Conservation (phyloP, 768 basidiomycete genomes). For the Russula virescens region DNA sequence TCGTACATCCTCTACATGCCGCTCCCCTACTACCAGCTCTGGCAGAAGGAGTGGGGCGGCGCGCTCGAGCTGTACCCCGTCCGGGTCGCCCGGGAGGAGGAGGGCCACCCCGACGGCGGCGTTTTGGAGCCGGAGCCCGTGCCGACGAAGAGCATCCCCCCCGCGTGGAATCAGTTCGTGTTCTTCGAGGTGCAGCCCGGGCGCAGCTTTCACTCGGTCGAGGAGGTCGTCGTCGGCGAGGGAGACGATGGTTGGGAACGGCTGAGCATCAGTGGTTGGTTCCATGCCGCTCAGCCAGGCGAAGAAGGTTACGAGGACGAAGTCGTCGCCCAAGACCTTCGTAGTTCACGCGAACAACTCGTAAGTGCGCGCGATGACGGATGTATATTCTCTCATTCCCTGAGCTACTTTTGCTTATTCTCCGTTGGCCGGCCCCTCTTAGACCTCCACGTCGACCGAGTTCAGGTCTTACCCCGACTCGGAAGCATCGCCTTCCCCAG, state of each 20-base stretch:
- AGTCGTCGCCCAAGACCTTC: constrained; percentile 36
- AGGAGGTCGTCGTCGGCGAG: constrained; percentile 87
- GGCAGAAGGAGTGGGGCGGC: constrained; percentile 90
- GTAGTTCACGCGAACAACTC: constrained; percentile 89
- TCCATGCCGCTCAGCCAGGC: constrained; percentile 85
- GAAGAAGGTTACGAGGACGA: constrained; percentile 79
- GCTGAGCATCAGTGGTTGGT: constrained; percentile 94
- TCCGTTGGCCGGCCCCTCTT: constrained; percentile 20
- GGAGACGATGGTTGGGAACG: constrained; percentile 66
- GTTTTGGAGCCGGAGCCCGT: constrained; percentile 61
- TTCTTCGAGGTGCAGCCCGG: constrained; percentile 94
- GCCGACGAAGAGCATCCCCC: constrained; percentile 63
- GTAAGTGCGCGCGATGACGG: constrained; percentile 47
- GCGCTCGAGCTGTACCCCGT: constrained; percentile 91
- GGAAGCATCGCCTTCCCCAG: constrained; percentile 45
- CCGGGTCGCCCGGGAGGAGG: too few species aligned
- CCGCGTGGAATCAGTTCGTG: constrained; percentile 85
- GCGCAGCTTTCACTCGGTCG: constrained; percentile 91
- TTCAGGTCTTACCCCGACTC: constrained; percentile 45
- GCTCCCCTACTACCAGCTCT: constrained; percentile 60
- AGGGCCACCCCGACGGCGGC: constrained; percentile 44
- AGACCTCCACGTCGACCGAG: constrained; percentile 58
- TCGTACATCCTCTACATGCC: constrained; percentile 98
- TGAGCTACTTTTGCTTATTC: constrained; percentile 8
- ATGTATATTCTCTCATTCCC: not conserved